Evolutionary conservation across 768 basidiomycete species (phyloP).

Genomic region (Punctularia strigosozonata): DNA sequence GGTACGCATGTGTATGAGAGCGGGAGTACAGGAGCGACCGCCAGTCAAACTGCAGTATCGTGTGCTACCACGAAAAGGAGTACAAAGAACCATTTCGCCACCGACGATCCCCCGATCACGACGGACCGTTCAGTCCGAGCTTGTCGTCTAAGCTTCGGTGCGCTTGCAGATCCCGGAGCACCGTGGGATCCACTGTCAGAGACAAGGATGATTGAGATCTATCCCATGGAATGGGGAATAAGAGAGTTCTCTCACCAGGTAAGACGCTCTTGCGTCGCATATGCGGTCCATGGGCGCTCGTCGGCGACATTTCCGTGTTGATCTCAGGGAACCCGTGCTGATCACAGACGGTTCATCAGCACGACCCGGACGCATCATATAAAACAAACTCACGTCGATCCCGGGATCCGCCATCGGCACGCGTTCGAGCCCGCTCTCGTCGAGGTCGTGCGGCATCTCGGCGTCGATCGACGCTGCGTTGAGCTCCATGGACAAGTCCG

Average conservation of each 20-base stretch:
- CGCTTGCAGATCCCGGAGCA: slow-evolving; percentile 78
- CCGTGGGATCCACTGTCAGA: slow-evolving; percentile 70
- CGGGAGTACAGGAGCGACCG: no score
- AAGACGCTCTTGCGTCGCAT: slow-evolving; percentile 91
- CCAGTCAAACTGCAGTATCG: not conserved
- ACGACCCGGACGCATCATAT: slow-evolving; percentile 8
- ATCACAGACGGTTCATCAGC: slow-evolving; percentile 7
- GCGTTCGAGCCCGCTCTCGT: slow-evolving; percentile 74
- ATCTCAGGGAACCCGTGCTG: slow-evolving; percentile 62
- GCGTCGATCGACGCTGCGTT: slow-evolving; percentile 74
- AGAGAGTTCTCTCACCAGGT: slow-evolving; percentile 54
- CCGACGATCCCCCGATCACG: not conserved
- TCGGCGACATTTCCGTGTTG: slow-evolving; percentile 45
- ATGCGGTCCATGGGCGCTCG: slow-evolving; percentile 53
- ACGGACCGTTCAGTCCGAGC: not conserved
- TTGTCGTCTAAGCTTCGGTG: slow-evolving; percentile 70
- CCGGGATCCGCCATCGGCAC: slow-evolving; percentile 92
- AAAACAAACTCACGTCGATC: slow-evolving; percentile 51
- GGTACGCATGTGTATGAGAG: no score
- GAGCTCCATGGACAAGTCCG: slow-evolving; percentile 84
- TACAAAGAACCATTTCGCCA: not conserved
- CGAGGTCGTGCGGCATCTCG: slow-evolving; percentile 50
- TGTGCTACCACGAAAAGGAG: not conserved
- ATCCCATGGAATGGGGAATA: slow-evolving; percentile 6
- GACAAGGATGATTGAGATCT: slow-evolving; percentile 9